Base-by-base conservation (phyloP, 2,329 filamentous ascomycete genomes). In the Colletotrichum sp. region DNA sequence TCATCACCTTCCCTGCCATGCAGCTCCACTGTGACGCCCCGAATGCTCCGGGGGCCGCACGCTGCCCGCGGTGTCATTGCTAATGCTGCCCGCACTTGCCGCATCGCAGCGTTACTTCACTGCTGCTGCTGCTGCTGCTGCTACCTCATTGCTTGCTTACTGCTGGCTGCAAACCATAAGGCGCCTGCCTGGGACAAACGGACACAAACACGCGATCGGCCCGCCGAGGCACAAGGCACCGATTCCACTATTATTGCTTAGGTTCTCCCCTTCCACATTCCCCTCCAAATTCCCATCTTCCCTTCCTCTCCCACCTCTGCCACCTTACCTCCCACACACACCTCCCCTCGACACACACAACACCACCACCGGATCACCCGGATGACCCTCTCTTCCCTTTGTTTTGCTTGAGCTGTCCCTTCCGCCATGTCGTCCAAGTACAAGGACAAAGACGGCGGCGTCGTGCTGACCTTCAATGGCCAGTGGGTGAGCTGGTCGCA, bases 401-500 rank as follows among this genome's bases (percentile, higher is more conserved):
- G 30, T 80, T 68, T 64, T 66, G 52, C 69, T 59, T 28, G 69
- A 74, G 59, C 26, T 68, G 70, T 68, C 36, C 8, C 8, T 52
- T 13, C 70, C 72, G 70, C 71, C 64, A 89, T 89, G 88, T 84
- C 86, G 77, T 80, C 83, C 73, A 89, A 87, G 80, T 93, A 91
- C 85, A 93, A 93, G 85, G 92, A 93, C 86, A 92, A 92, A 85
- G 90, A 92, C 79, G 87, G 87, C 78, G 90, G 91, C 80, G 88
- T 91, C 74, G 85, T 93, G 78, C 83, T 92, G 77, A 85, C 89
- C 79, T 91, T 99, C 83, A 96, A 94, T 83, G 97, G 95, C 79
- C 94, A 94, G 89, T 98, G 95, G 95, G 90, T 99, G 79, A 95
- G 96, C 76, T 98, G 95, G 91, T 86, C 92, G 79, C 97, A 99